Base-by-base conservation (phyloP, 129 eudicot species). In the Arctium lappa region DNA sequence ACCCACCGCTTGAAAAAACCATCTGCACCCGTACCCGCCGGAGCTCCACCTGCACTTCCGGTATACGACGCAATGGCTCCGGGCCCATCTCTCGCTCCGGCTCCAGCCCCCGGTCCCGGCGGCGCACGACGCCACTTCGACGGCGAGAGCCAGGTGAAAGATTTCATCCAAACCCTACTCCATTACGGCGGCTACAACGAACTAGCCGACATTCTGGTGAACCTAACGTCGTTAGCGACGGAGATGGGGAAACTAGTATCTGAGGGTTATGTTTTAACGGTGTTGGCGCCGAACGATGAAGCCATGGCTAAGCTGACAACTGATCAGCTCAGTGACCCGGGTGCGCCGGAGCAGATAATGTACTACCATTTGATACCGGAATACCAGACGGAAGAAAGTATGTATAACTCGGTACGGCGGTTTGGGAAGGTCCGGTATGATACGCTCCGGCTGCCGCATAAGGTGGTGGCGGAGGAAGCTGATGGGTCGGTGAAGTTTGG, bases 91-190 rank as follows among this genome's bases (percentile, higher is more conserved):
- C 86, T 90, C 0, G 97, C 99, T 1, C 97, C 97, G 2, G 99
- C 99, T 0, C 99, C 99, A 0, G 99, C 99, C 0, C 98, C 99
- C 0, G 99, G 99, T 0, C 99, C 99, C n/a, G 97, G 99, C 0
- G 99, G 97, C 0, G 84, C 90, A 1, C 93, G 82, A 87, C 94
- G 68, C 69, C 97, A 91, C 80, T 91, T 95, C 80, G 97, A 95
- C 82, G 99, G 99, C 2, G 94, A 90, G 62, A 80, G 87, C 62
- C 97, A 91, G 77, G 98, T 95, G 27, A 88, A 95, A 50, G 99
- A 95, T 39, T 93, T 95, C 83, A 93, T 95, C 70, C 90, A 89
- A 10, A 93, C 99, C 0, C 80, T 95, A 0, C 79, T 95, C 8
- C 94, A 90, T 75, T 95, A 95, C 84, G 99, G 99, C 3, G 99